phyloP scores from a whole-genome alignment of 176 grass and related monocot genomes.

The Avena insularis region DNA sequence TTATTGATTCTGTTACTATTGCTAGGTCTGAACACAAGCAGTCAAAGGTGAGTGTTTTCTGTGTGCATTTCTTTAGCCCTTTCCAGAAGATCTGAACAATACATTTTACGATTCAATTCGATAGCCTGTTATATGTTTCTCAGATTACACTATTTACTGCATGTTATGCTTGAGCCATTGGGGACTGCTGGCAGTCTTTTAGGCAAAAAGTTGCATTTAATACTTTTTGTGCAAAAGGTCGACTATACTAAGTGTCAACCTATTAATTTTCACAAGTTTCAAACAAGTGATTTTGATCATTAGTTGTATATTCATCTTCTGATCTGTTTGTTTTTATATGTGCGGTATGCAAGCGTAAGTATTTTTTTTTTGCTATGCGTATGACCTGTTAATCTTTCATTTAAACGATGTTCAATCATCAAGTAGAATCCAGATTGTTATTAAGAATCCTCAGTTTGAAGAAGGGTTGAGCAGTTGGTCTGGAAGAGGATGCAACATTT shows the following conservation, averaged over 20 bases:
- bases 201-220: neutral
- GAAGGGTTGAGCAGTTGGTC: constrained; percentile 84
- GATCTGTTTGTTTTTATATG: neutral
- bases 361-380: neutral
- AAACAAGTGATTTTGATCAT: neutral
- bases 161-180: neutral
- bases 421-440: constrained; percentile 50
- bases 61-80: constrained; percentile 22
- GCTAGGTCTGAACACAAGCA: constrained; percentile 50
- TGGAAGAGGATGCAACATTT: constrained; percentile 96
- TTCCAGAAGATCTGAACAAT: neutral
- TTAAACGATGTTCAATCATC: constrained; percentile 54
- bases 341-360: neutral
- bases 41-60: constrained; percentile 45
- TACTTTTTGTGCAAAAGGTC: constrained; percentile 5
- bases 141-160: constrained; percentile 16
- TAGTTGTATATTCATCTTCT: constrained; percentile 5
- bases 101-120: neutral
- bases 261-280: neutral
- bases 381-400: constrained; percentile 33
- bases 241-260: neutral
- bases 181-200: constrained; percentile 23
- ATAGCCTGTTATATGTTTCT: neutral
- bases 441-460: constrained; percentile 82
- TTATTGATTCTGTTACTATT: constrained; percentile 82